These are phyloP conservation scores for Pyrenopolyporus hunteri DNA, from an alignment of 495 filamentous ascomycete genomes.

Conservation along the genomic window DNA sequence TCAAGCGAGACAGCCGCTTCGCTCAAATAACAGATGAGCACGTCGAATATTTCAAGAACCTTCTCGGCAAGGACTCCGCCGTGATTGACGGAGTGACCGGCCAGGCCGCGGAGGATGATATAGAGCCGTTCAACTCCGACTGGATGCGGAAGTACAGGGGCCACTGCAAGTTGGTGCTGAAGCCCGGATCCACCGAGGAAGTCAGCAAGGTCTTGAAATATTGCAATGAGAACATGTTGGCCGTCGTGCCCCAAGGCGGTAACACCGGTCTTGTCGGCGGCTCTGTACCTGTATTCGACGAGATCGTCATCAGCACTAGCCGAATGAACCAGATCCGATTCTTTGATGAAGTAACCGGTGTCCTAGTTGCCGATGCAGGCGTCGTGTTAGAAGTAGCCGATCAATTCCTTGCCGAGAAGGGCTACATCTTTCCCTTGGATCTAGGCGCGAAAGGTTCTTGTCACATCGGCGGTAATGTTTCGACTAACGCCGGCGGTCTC, in stretches of 20 bases:
- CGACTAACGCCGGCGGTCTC: slow-evolving; percentile 93
- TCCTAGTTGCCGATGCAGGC: slow-evolving; percentile 87
- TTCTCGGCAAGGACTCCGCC: slow-evolving; percentile 78
- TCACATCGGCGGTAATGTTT: slow-evolving; percentile 97
- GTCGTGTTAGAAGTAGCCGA: slow-evolving; percentile 90
- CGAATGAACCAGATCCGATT: slow-evolving; percentile 89
- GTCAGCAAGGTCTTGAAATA: slow-evolving; percentile 87
- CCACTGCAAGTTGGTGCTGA: slow-evolving; percentile 83
- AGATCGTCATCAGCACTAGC: slow-evolving; percentile 89
- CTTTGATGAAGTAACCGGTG: slow-evolving; percentile 92
- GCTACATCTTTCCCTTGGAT: slow-evolving; percentile 91
- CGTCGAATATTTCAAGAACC: slow-evolving; percentile 75
- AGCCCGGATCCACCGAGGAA: slow-evolving; percentile 80
- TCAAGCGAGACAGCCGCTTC: slow-evolving; percentile 80
- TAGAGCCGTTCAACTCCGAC: slow-evolving; percentile 93
- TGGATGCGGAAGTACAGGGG: slow-evolving; percentile 99
- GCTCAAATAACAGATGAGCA: slow-evolving; percentile 72
- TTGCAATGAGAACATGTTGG: slow-evolving; percentile 88
- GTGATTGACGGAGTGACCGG: slow-evolving; percentile 80
- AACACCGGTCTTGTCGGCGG: slow-evolving; percentile 96
- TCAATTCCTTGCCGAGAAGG: slow-evolving; percentile 75
- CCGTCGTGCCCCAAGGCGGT: slow-evolving; percentile 96
- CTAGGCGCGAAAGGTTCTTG: slow-evolving; percentile 97
- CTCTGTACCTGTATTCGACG: slow-evolving; percentile 94
- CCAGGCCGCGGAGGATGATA: slow-evolving; percentile 71